Evolutionary conservation across 441 rosid species (phyloP).

Genomic region (Sinapis alba): DNA sequence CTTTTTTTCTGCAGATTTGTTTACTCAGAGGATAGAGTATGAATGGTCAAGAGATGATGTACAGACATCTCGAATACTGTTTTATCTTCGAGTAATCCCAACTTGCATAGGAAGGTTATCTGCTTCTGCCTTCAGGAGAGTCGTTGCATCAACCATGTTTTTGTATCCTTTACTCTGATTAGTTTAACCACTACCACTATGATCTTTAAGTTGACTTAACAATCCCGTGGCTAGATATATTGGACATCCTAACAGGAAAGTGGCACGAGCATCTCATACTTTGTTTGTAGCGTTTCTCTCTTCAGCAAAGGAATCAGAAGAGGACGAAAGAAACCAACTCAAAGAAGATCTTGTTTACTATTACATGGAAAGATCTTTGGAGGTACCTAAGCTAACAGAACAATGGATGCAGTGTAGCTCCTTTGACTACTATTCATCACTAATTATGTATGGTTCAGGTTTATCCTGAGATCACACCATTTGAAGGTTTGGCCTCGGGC

Average conservation of each 20-base stretch:
- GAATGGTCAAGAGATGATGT: slow-evolving; percentile 86
- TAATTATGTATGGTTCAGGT: slow-evolving; percentile 46
- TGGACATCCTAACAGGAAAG: slow-evolving; percentile 85
- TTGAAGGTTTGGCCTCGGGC: slow-evolving; percentile 97
- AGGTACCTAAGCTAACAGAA: slow-evolving; percentile 49
- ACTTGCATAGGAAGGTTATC: slow-evolving; percentile 76
- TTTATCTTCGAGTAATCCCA: slow-evolving; percentile 86
- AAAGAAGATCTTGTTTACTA: slow-evolving; percentile 85
- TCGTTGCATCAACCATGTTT: slow-evolving; percentile 84
- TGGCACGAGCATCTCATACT: slow-evolving; percentile 83
- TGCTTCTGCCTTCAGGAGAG: slow-evolving; percentile 58
- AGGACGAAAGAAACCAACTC: slow-evolving; percentile 54
- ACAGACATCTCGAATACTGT: slow-evolving; percentile 87
- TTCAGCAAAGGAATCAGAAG: slow-evolving; percentile 58
- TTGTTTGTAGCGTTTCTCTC: slow-evolving; percentile 76
- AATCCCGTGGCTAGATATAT: slow-evolving; percentile 57
- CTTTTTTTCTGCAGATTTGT: slow-evolving; percentile 45
- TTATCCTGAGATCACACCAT: slow-evolving; percentile 82
- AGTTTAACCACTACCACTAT: slow-evolving; percentile 1
- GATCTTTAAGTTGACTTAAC: slow-evolving; percentile 46
- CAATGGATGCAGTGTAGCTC: not conserved
- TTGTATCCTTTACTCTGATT: slow-evolving; percentile 64
- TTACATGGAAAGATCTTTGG: slow-evolving; percentile 82
- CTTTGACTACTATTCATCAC: not conserved
- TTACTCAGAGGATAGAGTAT: slow-evolving; percentile 53